phyloP scores from a whole-genome alignment of 495 filamentous ascomycete species.

The Darksidea phi region DNA sequence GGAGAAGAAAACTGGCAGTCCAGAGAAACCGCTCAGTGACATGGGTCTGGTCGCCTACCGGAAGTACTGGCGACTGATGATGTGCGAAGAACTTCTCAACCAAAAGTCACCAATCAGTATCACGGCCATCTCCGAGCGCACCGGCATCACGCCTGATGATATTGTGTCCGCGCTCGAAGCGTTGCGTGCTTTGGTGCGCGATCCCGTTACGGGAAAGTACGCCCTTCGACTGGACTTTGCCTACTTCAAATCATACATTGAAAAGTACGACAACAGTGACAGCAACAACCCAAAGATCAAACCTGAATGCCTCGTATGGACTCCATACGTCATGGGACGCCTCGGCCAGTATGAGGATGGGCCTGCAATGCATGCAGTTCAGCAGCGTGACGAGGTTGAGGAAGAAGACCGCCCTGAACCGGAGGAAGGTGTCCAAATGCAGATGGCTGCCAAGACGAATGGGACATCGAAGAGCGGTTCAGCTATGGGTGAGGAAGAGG shows the following conservation, averaged over 20 bases:
- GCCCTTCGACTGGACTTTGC: conserved; percentile 80
- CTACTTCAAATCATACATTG: conserved; percentile 80
- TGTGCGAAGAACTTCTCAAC: conserved; percentile 75
- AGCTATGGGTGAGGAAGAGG: conserved; percentile 6
- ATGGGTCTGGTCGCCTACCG: conserved; percentile 97
- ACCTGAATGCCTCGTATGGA: conserved; percentile 81
- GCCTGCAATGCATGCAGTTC: conserved; percentile 80
- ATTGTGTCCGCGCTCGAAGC: conserved; percentile 90
- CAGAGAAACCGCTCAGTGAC: conserved; percentile 95
- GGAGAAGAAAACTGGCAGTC: conserved; percentile 91
- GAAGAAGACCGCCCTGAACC: conserved; percentile 53
- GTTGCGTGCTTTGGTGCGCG: conserved; percentile 80
- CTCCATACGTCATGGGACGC: conserved; percentile 94
- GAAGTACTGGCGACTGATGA: conserved; percentile 88
- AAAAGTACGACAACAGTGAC: conserved; percentile 79
- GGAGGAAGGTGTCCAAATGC: conserved; percentile 45
- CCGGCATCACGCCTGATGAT: conserved; percentile 94
- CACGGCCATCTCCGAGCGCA: conserved; percentile 79
- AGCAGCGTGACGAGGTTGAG: conserved; percentile 68
- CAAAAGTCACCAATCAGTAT: conserved; percentile 65
- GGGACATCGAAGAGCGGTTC: conserved; percentile 24
- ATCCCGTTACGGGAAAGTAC: conserved; percentile 84
- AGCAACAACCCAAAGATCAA: conserved; percentile 86
- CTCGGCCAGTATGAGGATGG: conserved; percentile 81
- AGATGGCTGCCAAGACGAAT: conserved; percentile 26